Conservation (phyloP, 768 basidiomycete genomes). For the Suillus alpinus region DNA sequence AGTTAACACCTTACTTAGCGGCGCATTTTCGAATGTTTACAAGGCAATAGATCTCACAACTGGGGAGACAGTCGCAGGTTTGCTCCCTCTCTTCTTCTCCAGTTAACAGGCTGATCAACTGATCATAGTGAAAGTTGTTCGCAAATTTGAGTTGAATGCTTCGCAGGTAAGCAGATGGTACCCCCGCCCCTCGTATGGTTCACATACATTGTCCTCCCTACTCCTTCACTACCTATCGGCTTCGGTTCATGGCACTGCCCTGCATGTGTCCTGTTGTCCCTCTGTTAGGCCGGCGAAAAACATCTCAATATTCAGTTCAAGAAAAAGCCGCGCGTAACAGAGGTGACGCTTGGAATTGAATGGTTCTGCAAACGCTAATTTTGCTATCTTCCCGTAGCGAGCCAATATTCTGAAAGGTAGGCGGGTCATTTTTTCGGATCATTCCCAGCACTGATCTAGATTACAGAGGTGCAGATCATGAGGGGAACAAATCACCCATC, state of each 20-base stretch:
- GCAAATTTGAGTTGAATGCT: constrained; percentile 88
- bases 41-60: constrained; percentile 78
- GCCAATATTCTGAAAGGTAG: constrained; percentile 94
- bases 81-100: constrained; percentile 21
- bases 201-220: constrained; percentile 22
- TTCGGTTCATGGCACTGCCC: constrained; percentile 16
- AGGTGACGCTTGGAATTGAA: constrained; percentile 56
- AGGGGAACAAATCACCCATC: constrained; percentile 89
- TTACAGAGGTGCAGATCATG: constrained; percentile 97
- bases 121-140: constrained; percentile 82
- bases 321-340: constrained; percentile 96
- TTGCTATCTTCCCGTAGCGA: constrained; percentile 53
- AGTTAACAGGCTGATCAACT: constrained; percentile 10
- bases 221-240: constrained; percentile 20
- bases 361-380: constrained; percentile 15
- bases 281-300: constrained; percentile 80
- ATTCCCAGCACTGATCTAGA: constrained; percentile 4
- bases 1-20: constrained; percentile 43
- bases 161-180: constrained; percentile 70
- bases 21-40: constrained; percentile 99
- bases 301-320: constrained; percentile 93
- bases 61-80: constrained; percentile 81
- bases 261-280: constrained; percentile 24
- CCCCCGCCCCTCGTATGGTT: constrained; percentile 21
- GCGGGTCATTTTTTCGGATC: constrained; percentile 10